These are phyloP conservation scores for Colletotrichum musicola DNA, from an alignment of 2,329 filamentous ascomycete genomes.

Conservation along the genomic window DNA sequence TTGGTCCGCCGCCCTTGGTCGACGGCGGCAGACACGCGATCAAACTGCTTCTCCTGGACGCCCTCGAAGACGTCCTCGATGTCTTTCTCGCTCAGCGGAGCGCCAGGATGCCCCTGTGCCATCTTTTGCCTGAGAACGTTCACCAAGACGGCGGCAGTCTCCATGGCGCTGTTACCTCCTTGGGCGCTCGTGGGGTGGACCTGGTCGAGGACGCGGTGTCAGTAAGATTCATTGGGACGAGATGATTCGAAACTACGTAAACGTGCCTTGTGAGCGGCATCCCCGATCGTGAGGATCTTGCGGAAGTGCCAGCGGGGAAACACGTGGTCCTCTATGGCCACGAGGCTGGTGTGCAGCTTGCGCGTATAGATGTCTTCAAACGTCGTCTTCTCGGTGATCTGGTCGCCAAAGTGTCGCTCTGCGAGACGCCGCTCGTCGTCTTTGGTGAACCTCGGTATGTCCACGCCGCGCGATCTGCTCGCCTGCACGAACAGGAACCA, in stretches of 20 bases:
- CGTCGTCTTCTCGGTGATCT: conserved; percentile 43
- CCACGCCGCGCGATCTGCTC: conserved; percentile 43
- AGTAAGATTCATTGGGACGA: neutral
- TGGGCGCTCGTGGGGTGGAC: conserved; percentile 41
- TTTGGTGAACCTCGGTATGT: conserved; percentile 50
- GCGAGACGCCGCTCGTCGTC: conserved; percentile 47
- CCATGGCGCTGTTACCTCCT: conserved; percentile 43
- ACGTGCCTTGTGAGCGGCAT: conserved; percentile 56
- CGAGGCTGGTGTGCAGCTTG: conserved; percentile 45
- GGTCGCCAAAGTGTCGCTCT: conserved; percentile 38
- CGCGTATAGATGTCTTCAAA: conserved; percentile 46
- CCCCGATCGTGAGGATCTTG: conserved; percentile 54
- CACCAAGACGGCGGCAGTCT: conserved; percentile 40
- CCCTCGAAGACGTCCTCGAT: too few species aligned
- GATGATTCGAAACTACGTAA: neutral
- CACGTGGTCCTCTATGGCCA: conserved; percentile 46
- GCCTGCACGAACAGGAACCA: conserved; percentile 52
- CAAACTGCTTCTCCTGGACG: too few species aligned
- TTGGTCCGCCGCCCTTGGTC: too few species aligned
- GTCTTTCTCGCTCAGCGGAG: too few species aligned
- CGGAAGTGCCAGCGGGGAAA: conserved; percentile 53
- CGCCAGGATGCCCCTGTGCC: too few species aligned
- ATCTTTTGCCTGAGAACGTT: conserved; percentile 30
- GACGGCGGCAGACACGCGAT: too few species aligned
- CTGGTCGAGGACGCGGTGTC: conserved; percentile 12